These are phyloP conservation scores for Phaffia tasmanica DNA, from an alignment of 768 basidiomycete species.

Conservation along the genomic window DNA sequence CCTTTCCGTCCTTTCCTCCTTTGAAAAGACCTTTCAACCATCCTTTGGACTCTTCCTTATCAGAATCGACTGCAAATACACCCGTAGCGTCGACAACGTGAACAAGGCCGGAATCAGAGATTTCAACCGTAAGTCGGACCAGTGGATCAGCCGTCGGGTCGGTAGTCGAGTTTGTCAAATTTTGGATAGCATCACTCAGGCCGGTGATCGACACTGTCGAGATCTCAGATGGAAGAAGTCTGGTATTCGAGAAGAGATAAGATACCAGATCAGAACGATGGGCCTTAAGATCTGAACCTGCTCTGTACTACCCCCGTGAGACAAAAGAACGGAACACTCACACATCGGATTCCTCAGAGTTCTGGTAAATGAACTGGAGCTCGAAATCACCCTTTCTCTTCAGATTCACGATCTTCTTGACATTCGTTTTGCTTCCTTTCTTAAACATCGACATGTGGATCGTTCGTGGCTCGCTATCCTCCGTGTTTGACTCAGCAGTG, in stretches of 20 bases:
- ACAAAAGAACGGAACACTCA: neutral
- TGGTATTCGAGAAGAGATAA: neutral
- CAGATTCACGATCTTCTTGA: conserved; percentile 76
- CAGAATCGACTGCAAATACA: conserved; percentile 46
- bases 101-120: conserved; percentile 79
- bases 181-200: conserved; percentile 62
- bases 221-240: conserved; percentile 45
- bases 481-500: conserved; percentile 10
- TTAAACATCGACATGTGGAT: conserved; percentile 72
- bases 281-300: neutral
- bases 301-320: neutral
- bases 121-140: conserved; percentile 67
- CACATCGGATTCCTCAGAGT: conserved; percentile 4
- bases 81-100: conserved; percentile 62
- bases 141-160: conserved; percentile 52
- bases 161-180: conserved; percentile 71
- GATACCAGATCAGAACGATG: neutral
- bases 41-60: conserved; percentile 34
- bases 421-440: conserved; percentile 59
- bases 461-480: conserved; percentile 45
- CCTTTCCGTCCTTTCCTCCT: conserved; percentile 31
- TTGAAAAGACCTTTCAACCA: conserved; percentile 84
- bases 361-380: conserved; percentile 61
- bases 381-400: conserved; percentile 74
- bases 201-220: conserved; percentile 61